These are phyloP conservation scores for Tuber umbilicatum DNA, from an alignment of 495 filamentous ascomycete species.

Conservation along the genomic window DNA sequence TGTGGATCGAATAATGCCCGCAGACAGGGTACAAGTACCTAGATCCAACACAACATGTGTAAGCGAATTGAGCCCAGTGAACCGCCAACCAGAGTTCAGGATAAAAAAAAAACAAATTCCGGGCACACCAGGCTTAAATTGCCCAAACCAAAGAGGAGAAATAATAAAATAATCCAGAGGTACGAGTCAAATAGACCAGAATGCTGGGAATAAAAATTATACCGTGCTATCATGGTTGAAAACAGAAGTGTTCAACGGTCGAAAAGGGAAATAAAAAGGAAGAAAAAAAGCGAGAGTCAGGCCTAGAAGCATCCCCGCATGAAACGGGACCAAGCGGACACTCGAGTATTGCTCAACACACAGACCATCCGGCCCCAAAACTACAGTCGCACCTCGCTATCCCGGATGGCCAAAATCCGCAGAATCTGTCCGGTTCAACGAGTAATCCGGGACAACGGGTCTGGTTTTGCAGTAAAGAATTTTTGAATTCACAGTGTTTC, in stretches of 20 bases:
- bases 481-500: no score
- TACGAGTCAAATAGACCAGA: conserved; percentile 4
- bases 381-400: no score
- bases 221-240: neutral
- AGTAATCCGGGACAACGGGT: no score
- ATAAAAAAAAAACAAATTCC: conserved; percentile 31
- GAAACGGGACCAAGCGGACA: conserved; percentile 25
- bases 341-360: conserved; percentile 15
- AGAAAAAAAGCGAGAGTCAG: neutral
- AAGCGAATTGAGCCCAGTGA: conserved; percentile 29
- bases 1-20: conserved; percentile 35
- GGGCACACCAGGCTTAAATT: conserved; percentile 19
- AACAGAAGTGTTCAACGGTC: neutral
- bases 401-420: no score
- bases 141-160: conserved; percentile 21
- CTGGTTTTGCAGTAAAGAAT: no score
- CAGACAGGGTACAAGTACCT: conserved; percentile 31
- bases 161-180: conserved; percentile 24
- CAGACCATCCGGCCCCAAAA: conserved; percentile 33
- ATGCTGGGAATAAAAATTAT: neutral
- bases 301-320: conserved; percentile 13
- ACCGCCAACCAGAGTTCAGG: conserved; percentile 37
- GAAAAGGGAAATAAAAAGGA: neutral
- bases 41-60: conserved; percentile 34
- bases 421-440: no score